Conservation (phyloP, 2,329 filamentous ascomycete species). For the Lojkania enalia region DNA sequence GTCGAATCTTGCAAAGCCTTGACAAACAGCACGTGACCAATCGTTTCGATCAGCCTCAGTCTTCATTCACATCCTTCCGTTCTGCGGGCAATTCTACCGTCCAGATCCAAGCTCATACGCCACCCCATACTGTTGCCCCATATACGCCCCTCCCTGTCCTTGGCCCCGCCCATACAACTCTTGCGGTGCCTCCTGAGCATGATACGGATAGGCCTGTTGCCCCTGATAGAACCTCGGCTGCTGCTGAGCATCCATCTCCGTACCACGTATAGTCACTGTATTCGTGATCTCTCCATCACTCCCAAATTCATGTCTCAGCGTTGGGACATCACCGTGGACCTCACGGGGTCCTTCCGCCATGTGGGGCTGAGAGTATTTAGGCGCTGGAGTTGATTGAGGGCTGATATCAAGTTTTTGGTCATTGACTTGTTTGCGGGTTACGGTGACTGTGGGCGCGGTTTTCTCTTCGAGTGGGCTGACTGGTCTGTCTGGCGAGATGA, state of each 20-base stretch:
- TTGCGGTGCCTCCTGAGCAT: background rate
- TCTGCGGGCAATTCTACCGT: too few species aligned
- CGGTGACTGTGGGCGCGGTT: constrained; percentile 3
- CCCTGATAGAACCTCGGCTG: constrained; percentile 6
- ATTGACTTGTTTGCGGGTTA: constrained; percentile 6
- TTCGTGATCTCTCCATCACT: constrained; percentile 14
- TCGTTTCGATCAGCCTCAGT: too few species aligned
- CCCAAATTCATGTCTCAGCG: constrained; percentile 11
- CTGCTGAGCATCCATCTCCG: constrained; percentile 7
- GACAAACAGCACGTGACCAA: too few species aligned
- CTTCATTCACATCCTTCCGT: too few species aligned
- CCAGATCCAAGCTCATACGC: constrained; percentile 10
- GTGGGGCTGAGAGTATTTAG: background rate
- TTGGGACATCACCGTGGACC: constrained; percentile 11
- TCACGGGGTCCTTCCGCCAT: constrained; percentile 1
- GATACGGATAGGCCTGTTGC: constrained; percentile 7
- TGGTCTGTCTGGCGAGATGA: constrained; percentile 3
- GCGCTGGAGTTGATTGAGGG: background rate
- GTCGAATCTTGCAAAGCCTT: too few species aligned
- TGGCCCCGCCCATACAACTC: constrained; percentile 6
- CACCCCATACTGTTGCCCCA: constrained; percentile 1
- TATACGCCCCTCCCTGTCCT: background rate
- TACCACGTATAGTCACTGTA: constrained; percentile 6
- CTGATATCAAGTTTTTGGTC: background rate
- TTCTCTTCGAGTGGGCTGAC: constrained; percentile 21